These are phyloP conservation scores for Populus tomentosa DNA, from an alignment of 441 rosid species.

Conservation along the genomic window DNA sequence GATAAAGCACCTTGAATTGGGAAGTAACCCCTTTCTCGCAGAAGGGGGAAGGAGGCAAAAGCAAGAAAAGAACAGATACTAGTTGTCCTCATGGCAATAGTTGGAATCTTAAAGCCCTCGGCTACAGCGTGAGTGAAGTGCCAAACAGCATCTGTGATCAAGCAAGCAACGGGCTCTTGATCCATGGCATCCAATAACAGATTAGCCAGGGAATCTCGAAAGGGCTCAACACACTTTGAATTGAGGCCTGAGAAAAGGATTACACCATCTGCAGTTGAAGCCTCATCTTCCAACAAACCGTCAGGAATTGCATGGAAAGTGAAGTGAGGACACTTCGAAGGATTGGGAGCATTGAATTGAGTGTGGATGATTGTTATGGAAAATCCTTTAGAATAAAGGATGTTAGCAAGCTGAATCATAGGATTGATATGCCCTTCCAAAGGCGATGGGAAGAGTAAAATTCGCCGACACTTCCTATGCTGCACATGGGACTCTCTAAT, in stretches of 20 bases:
- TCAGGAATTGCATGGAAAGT: conserved; percentile 41
- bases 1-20: conserved; percentile 36
- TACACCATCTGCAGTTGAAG: conserved; percentile 21
- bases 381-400: conserved; percentile 47
- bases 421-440: conserved; percentile 61
- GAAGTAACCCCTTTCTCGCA: conserved; percentile 48
- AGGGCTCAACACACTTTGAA: conserved; percentile 36
- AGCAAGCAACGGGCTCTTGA: conserved; percentile 39
- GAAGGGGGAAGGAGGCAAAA: conserved; percentile 41
- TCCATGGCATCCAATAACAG: conserved; percentile 28
- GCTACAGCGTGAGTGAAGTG: conserved; percentile 50
- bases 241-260: conserved; percentile 33
- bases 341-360: conserved; percentile 42
- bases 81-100: conserved; percentile 47
- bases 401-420: conserved; percentile 50
- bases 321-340: conserved; percentile 51
- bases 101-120: conserved; percentile 36
- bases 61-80: conserved; percentile 45
- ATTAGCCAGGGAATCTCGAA: conserved; percentile 37
- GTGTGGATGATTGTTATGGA: conserved; percentile 54
- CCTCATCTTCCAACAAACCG: conserved; percentile 25
- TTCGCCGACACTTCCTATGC: conserved; percentile 31
- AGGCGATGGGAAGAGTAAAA: conserved; percentile 46
- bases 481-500: conserved; percentile 12
- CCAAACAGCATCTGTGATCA: conserved; percentile 52